Evolutionary conservation across 2,329 filamentous ascomycete genomes (phyloP).

Genomic region (Venturia oleaginea): DNA sequence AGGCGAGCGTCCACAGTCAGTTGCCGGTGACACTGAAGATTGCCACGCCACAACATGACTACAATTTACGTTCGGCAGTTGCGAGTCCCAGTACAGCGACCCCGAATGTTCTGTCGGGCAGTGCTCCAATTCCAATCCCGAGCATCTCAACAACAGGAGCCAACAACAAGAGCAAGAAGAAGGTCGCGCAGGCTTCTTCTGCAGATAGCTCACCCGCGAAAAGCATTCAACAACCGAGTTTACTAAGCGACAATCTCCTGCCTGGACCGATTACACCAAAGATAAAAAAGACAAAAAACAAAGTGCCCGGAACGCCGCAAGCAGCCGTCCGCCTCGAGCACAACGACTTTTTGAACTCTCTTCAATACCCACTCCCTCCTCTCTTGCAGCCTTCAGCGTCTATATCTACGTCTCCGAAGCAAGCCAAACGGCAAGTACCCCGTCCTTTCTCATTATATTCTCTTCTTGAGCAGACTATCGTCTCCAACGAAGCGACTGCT

Average conservation of each 20-base stretch:
- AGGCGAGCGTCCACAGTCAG: constrained; percentile 25
- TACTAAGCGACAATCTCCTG: not conserved
- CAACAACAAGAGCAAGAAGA: constrained; percentile 3
- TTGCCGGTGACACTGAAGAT: not conserved
- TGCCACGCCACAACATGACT: not conserved
- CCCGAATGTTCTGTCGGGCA: not conserved
- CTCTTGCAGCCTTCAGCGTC: not conserved
- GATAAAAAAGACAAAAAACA: not conserved
- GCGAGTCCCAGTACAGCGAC: not conserved
- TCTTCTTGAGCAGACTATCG: constrained; percentile 2
- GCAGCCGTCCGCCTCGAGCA: not conserved
- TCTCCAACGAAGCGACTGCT: not conserved
- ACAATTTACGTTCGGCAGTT: not conserved
- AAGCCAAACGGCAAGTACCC: constrained; percentile 3
- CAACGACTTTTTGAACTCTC: not conserved
- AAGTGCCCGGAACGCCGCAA: not conserved
- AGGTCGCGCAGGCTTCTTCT: not conserved
- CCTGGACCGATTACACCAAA: constrained; percentile 6
- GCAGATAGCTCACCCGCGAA: not conserved
- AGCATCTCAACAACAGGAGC: not conserved
- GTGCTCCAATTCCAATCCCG: not conserved
- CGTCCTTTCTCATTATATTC: not conserved
- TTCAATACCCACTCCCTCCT: not conserved
- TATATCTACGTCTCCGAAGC: not conserved
- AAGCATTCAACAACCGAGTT: not conserved